Percentiles rank a stretch among this genome's conserved stretches.
Conservation (phyloP, 257 asterid genomes). For the Mitragyna speciosa region DNA sequence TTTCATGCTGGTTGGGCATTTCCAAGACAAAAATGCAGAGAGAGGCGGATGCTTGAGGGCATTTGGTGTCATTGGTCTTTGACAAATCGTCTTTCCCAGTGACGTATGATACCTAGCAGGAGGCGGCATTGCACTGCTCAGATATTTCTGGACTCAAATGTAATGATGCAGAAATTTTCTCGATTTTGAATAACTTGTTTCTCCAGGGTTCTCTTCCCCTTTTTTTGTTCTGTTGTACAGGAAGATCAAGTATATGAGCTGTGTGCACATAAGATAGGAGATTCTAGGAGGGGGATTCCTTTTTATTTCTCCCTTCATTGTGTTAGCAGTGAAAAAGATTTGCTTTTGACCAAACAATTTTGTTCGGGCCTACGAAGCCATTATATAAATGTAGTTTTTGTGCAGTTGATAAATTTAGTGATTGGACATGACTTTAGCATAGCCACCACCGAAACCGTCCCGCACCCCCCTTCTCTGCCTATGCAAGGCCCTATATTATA, state of each 20-base stretch:
- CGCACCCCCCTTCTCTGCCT: too few relatives aligned
- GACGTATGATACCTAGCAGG: not conserved
- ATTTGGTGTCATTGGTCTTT: not conserved
- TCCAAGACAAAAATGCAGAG: not conserved
- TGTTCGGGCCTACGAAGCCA: too few relatives aligned
- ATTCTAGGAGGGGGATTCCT: not conserved
- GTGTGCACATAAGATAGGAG: not conserved
- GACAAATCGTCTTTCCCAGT: not conserved
- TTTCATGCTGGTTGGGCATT: not conserved
- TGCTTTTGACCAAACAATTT: not conserved
- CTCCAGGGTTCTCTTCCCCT: not conserved
- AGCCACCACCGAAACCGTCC: too few relatives aligned
- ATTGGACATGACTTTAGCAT: too few relatives aligned
- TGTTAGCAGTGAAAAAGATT: not conserved
- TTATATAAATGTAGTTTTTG: too few relatives aligned
- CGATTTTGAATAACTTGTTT: not conserved
- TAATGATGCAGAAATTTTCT: not conserved
- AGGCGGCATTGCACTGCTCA: not conserved
- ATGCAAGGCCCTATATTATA: too few relatives aligned
- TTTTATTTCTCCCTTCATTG: conserved; percentile 5
- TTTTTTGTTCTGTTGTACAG: conserved; percentile 13
- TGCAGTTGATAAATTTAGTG: too few relatives aligned
- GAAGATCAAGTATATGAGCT: not conserved
- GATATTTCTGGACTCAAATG: not conserved
- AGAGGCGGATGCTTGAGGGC: not conserved